Percentiles rank a stretch among this genome's conserved stretches.
phyloP scores from a whole-genome alignment of 345 rosid species.

The Cardiospermum halicacabum region DNA sequence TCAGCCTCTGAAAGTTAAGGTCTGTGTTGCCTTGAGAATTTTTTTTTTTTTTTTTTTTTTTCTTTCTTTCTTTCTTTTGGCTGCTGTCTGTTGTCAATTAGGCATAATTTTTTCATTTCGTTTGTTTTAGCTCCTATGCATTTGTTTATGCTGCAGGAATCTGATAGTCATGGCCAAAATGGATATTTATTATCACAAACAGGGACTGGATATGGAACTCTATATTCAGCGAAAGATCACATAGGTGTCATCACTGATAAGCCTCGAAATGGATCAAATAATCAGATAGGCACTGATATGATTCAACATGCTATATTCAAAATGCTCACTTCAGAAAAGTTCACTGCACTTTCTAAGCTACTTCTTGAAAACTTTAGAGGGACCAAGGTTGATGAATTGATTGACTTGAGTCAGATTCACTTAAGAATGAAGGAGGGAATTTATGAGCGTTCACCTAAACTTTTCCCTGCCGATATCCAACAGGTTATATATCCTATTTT shows the following conservation, averaged over 20 bases:
- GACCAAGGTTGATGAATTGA: constrained; percentile 44
- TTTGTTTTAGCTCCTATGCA: neutral
- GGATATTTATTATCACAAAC: constrained; percentile 21
- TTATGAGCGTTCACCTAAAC: constrained; percentile 62
- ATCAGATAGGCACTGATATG: constrained; percentile 39
- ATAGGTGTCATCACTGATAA: constrained; percentile 34
- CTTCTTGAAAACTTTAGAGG: constrained; percentile 69
- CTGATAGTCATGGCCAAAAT: constrained; percentile 28
- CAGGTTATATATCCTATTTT: constrained; percentile 41
- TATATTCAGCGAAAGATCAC: constrained; percentile 23
- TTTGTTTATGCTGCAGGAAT: constrained; percentile 39
- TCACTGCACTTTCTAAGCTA: constrained; percentile 64
- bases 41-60: neutral
- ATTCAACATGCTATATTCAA: constrained; percentile 62
- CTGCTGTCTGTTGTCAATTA: neutral
- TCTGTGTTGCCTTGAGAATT: constrained; percentile 17
- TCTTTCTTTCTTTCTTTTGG: neutral
- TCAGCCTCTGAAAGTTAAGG: constrained; percentile 30
- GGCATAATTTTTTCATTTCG: neutral
- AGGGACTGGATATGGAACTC: constrained; percentile 34
- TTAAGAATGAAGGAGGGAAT: constrained; percentile 72
- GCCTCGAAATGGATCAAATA: constrained; percentile 27
- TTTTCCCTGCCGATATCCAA: constrained; percentile 56
- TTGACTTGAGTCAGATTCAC: constrained; percentile 49
- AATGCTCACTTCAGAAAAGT: constrained; percentile 65